A percentile compares a stretch with the other conserved stretches of the same genome.
phyloP scores from a whole-genome alignment of 2,329 filamentous ascomycete genomes.

The Aureobasidium mangrovei region DNA sequence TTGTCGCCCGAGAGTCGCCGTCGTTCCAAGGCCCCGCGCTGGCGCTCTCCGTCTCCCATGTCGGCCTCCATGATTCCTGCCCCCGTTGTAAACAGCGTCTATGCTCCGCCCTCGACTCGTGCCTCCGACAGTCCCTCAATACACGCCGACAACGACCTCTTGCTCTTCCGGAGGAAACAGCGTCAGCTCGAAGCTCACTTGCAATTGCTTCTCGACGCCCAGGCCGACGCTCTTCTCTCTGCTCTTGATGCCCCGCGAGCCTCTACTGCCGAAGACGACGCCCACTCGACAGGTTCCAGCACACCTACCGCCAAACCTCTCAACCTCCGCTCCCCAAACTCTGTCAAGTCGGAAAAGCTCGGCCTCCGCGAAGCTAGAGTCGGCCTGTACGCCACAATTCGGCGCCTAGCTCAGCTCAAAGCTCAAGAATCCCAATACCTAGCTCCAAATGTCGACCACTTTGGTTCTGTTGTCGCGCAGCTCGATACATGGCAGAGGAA shows the following conservation, averaged over 20 bases:
- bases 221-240: conserved; percentile 48
- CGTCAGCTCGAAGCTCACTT: conserved; percentile 48
- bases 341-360: conserved; percentile 43
- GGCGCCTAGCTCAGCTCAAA: conserved; percentile 57
- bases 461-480: conserved; percentile 50
- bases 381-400: conserved; percentile 55
- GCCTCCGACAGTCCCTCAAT: neutral
- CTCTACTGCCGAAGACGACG: conserved; percentile 30
- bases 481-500: conserved; percentile 52
- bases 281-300: conserved; percentile 40
- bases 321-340: conserved; percentile 17
- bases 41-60: conserved; percentile 27
- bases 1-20: conserved; percentile 6
- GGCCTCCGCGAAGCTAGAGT: conserved; percentile 55
- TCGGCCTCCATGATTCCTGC: conserved; percentile 28
- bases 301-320: conserved; percentile 38
- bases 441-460: conserved; percentile 46
- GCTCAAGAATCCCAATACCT: conserved; percentile 57
- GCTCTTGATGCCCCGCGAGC: conserved; percentile 32
- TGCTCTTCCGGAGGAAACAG: conserved; percentile 24
- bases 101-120: conserved; percentile 14
- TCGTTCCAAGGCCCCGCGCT: conserved; percentile 21
- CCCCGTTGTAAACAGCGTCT: conserved; percentile 27
- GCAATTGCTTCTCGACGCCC: conserved; percentile 51
- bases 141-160: conserved; percentile 11